Evolutionary conservation across 306 rosid genomes (phyloP), one percentile per base, ranked within the genome.

Genomic region (Cyamopsis tetragonoloba): DNA sequence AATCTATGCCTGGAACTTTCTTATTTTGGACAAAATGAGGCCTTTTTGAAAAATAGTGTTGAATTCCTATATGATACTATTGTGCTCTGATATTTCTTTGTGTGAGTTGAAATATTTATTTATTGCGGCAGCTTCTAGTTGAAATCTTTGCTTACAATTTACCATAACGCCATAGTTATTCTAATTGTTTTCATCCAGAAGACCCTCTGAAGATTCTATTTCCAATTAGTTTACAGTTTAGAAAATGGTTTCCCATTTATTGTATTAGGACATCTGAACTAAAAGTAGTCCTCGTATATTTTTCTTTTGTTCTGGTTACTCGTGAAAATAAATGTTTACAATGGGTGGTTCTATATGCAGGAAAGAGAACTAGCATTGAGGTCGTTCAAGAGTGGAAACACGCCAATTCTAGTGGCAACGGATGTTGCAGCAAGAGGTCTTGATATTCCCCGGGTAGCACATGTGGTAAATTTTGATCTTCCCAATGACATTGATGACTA

Each of bases 351-450:
- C 48, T 70, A 55, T 38, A 44, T 77, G 82, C 84, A 89, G 96
- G 96, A 89, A 69, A 86, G 96, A 81, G 92, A 89, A 77, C 74
- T 71, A 10, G 96, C 96, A 57, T 63, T 89, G 65, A 86, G 88
- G 55, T 89, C 89, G 1, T 84, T 89, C 79, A 86, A 89, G 81
- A 86, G 76, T 46, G 96, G 96, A 54, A 66, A 80, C 38, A 84
- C 96, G 6, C 96, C 96, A 53, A 89, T 89, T 69, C 68, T 89
- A 47, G 96, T 89, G 79, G 96, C 96, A 46, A 89, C 96, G 2
- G 96, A 89, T 72, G 92, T 89, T 67, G 96, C 96, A 15, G 92
- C 96, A 42, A 89, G 96, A 64, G 96, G 96, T 57, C 92, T 89
- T 53, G 96, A 89, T 57, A 89, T 89, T 42, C 96, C 96, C 9